Percentiles rank a stretch among this genome's conserved stretches.
phyloP scores from a whole-genome alignment of 2,329 filamentous ascomycete species.

The Hypoxylon sp. region DNA sequence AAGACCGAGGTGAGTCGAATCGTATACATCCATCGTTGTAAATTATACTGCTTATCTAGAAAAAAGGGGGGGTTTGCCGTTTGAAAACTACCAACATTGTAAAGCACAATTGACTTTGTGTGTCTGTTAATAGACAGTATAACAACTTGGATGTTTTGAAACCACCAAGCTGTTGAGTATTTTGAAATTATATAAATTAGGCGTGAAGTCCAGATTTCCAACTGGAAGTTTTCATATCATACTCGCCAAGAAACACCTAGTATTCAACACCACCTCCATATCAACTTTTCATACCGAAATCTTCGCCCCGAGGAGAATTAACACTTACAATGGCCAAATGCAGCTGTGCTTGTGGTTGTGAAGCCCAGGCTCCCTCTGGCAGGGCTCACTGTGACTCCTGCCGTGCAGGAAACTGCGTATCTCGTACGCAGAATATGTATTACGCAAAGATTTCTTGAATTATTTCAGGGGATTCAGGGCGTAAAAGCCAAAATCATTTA shows the following conservation, averaged over 20 bases:
- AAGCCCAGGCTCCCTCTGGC: conserved; percentile 1
- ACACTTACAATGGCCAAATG: conserved; percentile 12
- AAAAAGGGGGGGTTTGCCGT: too few relatives aligned
- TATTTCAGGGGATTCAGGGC: background rate
- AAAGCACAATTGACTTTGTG: too few relatives aligned
- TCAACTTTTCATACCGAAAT: background rate
- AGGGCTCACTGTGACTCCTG: conserved; percentile 20
- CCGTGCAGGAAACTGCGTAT: background rate
- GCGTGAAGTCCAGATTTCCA: too few relatives aligned
- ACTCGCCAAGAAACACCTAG: background rate
- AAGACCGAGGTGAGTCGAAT: background rate
- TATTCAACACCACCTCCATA: background rate
- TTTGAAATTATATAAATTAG: too few relatives aligned
- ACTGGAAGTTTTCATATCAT: background rate
- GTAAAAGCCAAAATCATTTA: background rate
- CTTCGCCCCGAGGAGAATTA: background rate
- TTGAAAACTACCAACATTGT: too few relatives aligned
- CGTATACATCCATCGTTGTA: background rate
- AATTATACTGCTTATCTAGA: too few relatives aligned
- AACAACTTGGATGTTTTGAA: too few relatives aligned
- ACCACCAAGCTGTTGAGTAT: too few relatives aligned
- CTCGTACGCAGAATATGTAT: background rate
- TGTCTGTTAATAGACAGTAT: too few relatives aligned
- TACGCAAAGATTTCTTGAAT: background rate
- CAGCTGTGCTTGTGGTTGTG: conserved; percentile 18